Base-by-base conservation (phyloP, 2,329 filamentous ascomycete species). In the Pochonia chlamydosporia region DNA sequence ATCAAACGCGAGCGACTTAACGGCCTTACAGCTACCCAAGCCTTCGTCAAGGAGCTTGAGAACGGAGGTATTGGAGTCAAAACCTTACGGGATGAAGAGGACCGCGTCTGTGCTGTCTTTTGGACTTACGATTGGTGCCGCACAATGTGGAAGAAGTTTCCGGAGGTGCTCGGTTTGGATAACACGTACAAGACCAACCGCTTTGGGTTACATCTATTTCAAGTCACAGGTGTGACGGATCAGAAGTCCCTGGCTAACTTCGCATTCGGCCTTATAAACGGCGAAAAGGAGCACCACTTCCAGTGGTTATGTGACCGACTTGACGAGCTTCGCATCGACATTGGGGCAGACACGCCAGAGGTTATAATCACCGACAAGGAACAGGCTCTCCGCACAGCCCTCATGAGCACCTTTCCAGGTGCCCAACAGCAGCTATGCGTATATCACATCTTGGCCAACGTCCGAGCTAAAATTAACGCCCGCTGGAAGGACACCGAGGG, bases 161-260 rank as follows among this genome's bases (percentile, higher is more conserved):
- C 44, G 5, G 40, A 50, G 35, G 41, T 50, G 13, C 30, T 47
- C 13, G 37, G 40, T 26, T 47, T 50, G 5, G 40, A 50, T 31
- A 50, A 47, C 21, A 47, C 48, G 9, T 50, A 50, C 40, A 50
- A 44, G 20, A 50, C 44, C 18, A 50, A 47, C 36, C 44, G 44
- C 40, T 37, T 44, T 13, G 45, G 43, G 44, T 31, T 50, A 20
- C 40, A 37, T 18, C 44, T 52, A 18, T 46, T 52, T 28, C 48
- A 52, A 39, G 40, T 36, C 7, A 52, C 40, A n/a, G 43, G 42
- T 21, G 21, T 36, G 16, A 46, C 36, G 8, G n/a, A 33, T 21
- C 18, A 37, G 25, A 33, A 46, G 30, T 33, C 14, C 14, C 14
- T 33, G 14, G 30, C 30, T n/a, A 33, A 33, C 30, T 33, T 33